Evolutionary conservation across 148 eudicot species (phyloP).

Genomic region (Rhododendron molle): DNA sequence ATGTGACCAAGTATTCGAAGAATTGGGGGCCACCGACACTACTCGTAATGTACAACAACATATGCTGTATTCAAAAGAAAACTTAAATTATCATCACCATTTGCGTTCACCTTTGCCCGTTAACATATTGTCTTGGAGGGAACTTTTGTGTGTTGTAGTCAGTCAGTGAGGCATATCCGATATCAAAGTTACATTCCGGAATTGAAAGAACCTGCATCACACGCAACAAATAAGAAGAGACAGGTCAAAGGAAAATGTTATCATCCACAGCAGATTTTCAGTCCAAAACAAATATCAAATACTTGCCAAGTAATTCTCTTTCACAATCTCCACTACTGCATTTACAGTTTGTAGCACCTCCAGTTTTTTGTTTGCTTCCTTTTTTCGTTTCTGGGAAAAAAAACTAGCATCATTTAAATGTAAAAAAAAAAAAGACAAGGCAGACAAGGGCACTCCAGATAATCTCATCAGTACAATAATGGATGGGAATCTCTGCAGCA

Average conservation of each 20-base stretch:
- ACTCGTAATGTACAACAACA: background rate
- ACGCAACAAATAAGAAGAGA: slow-evolving; percentile 8
- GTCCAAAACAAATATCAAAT: background rate
- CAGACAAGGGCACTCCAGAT: background rate
- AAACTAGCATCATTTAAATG: background rate
- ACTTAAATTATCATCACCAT: background rate
- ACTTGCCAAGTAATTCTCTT: slow-evolving; percentile 80
- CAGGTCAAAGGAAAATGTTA: background rate
- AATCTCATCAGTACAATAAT: background rate
- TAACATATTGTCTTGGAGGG: slow-evolving; percentile 42
- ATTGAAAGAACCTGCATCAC: slow-evolving; percentile 61
- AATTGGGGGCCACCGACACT: background rate
- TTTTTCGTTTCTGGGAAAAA: slow-evolving; percentile 57
- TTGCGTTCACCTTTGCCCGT: slow-evolving; percentile 58
- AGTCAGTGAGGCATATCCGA: slow-evolving; percentile 63
- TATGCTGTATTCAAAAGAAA: background rate
- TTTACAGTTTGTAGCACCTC: slow-evolving; percentile 62
- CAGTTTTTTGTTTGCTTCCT: slow-evolving; percentile 48
- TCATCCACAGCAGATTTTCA: background rate
- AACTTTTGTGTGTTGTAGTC: slow-evolving; percentile 88
- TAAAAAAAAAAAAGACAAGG: background rate
- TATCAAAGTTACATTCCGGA: slow-evolving; percentile 53
- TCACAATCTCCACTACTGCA: slow-evolving; percentile 78
- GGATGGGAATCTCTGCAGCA: background rate
- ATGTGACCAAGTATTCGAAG: background rate